Evolutionary conservation across 2,329 filamentous ascomycete species (phyloP), one percentile per base, ranked within the genome.

Genomic region (Aspergillus hiratsukae): DNA sequence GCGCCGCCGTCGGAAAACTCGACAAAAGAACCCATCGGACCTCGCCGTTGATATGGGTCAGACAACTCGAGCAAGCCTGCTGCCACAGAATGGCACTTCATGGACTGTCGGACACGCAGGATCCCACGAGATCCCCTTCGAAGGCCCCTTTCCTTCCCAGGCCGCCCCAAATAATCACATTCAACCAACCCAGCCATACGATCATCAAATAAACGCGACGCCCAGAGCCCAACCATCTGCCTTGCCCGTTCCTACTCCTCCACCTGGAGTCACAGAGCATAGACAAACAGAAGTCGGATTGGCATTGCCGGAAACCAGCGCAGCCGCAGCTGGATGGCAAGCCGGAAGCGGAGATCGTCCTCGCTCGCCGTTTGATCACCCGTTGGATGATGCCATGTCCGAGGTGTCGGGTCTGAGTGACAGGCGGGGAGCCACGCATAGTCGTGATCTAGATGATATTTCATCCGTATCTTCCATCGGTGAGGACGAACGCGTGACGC

Each of bases 391-490:
- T 56, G 58, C 54, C 14, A 55, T 68, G 23, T 72, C 70, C 9
- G 58, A 63, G 14, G 54, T 72, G 23, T 72, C 69, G 10, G 59
- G 56, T 17, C 48, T 61, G 9, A 63, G 57, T 28, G 60, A 53
- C 3, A 50, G 50, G 11, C 54, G 51, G 40, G 48, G 29, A 19
- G 23, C 21, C 7, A 40, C 35, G 1, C 55, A 64, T 45, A 54
- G 53, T 9, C 59, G 56, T 4, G 63, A 64, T 14, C 58, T 65
- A 40, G 68, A 71, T 61, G 66, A 70, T 51, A 49, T 69, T 35
- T 72, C 70, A 23, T 67, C 68, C 37, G 68, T 72, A 3, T 72
- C 68, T 23, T 70, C 68, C 23, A 46, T 46, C 11, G 21, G 23
- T 46, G 43, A 46, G 10, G 21, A 46, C 14, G 43, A 46, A 10